A percentile compares a stretch with the other conserved stretches of the same genome.
Evolutionary conservation across 495 filamentous ascomycete species (phyloP).

Genomic region (Hyphodiscus hymeniophilus): DNA sequence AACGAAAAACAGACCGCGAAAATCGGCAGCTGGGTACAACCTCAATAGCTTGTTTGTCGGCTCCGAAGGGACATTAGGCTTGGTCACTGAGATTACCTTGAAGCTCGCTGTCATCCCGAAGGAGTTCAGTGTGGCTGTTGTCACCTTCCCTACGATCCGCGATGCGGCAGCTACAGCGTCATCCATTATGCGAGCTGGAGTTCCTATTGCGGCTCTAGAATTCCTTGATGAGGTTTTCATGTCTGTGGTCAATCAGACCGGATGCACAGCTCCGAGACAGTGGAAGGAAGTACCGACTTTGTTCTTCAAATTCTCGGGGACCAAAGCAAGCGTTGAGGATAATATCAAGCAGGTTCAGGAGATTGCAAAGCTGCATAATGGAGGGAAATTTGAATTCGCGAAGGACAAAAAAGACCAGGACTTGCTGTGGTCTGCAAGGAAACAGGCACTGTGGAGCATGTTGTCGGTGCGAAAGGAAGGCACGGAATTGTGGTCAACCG

Average conservation of each 20-base stretch:
- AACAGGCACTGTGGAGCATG: conserved; percentile 67
- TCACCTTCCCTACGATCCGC: conserved; percentile 61
- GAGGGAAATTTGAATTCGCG: conserved; percentile 66
- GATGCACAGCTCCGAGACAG: conserved; percentile 50
- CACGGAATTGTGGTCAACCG: conserved; percentile 62
- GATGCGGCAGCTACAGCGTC: conserved; percentile 62
- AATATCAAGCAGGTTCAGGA: conserved; percentile 56
- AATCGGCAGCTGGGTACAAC: conserved; percentile 75
- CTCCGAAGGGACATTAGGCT: conserved; percentile 67
- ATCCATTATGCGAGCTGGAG: conserved; percentile 57
- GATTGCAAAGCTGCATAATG: conserved; percentile 49
- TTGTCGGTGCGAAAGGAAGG: conserved; percentile 52
- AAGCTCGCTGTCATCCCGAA: conserved; percentile 67
- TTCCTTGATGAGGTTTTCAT: conserved; percentile 78
- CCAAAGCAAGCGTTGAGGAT: conserved; percentile 55
- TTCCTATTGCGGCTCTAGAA: conserved; percentile 70
- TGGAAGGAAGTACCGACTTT: conserved; percentile 72
- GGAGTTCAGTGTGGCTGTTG: conserved; percentile 65
- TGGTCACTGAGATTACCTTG: conserved; percentile 68
- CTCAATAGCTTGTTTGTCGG: conserved; percentile 68
- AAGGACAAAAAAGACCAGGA: conserved; percentile 54
- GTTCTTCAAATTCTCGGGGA: conserved; percentile 79
- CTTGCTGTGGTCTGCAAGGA: conserved; percentile 66
- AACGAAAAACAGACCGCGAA: conserved; percentile 62
- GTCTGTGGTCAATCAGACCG: conserved; percentile 61